Evolutionary conservation across 306 rosid genomes (phyloP), one percentile per base, ranked within the genome.

Genomic region (Quercus engelmannii): DNA sequence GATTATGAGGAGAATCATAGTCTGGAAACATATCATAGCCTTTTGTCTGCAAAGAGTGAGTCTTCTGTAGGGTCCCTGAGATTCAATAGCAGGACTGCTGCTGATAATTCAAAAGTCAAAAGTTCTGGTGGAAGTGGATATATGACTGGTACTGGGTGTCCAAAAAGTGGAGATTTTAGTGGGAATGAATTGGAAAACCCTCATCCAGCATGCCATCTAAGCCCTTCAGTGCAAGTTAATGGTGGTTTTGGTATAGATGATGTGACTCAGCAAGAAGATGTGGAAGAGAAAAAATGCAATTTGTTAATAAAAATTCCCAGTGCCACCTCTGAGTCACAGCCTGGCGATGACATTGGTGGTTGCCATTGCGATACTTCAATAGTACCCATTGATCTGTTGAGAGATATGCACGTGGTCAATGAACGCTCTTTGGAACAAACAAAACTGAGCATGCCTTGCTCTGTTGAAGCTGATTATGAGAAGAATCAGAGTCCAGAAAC

Each of bases 191-290:
- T 13, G 7, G 79, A 55, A 79, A 76, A 51, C 58, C 74, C 74
- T 25, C 63, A n/a, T 38, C 10, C 11, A 21, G 31, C 57, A 5
- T 51, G 69, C 26, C 75, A 54, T 31, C 35, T 23, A 79, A 51
- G 59, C 62, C 19, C 73, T 77, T 58, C 4, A 71, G 12, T 71
- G 68, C 82, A 52, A 71, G 61, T 78, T 65, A 76, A 62, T 52
- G 71, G 26, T 72, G 77, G 58, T 19, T 65, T 30, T 51, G 61
- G n/a, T 0, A 15, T 52, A 31, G 55, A 68, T 4, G 35, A 74
- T 43, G 18, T 4, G 30, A 52, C 19, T 15, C 54, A 67, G 51
- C 69, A 28, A 23, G 69, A 41, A 19, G 57, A 69, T 59, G n/a
- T 49, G 13, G 83, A 80, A 51, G 41, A 49, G 35, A 59, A 73